These are phyloP conservation scores for Aegilops umbellulata DNA, from an alignment of 176 grass and related monocot genomes.

Conservation along the genomic window DNA sequence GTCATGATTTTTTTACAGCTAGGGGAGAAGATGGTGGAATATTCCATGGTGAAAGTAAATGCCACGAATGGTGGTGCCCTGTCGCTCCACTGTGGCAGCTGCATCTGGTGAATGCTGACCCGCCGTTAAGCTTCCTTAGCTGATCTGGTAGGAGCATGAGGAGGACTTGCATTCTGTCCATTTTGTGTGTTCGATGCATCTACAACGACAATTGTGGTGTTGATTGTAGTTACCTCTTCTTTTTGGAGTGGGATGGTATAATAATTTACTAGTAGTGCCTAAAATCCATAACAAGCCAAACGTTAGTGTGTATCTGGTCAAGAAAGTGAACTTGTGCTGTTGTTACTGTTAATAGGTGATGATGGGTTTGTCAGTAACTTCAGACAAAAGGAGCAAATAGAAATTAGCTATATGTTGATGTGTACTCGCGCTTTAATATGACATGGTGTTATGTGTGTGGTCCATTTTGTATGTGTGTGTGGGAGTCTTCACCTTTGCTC, in stretches of 20 bases:
- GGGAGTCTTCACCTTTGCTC: too few relatives aligned
- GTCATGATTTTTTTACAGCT: conserved; percentile 35
- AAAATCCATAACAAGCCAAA: too few relatives aligned
- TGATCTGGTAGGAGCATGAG: not conserved
- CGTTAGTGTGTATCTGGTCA: not conserved
- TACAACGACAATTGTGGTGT: not conserved
- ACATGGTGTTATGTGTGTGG: too few relatives aligned
- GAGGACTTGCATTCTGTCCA: not conserved
- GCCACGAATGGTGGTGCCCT: not conserved
- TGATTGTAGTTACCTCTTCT: not conserved
- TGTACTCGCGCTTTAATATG: too few relatives aligned
- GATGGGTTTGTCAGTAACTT: not conserved
- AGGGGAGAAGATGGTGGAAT: conserved; percentile 32
- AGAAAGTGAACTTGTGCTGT: not conserved
- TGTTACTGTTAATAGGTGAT: not conserved
- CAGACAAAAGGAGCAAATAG: too few relatives aligned
- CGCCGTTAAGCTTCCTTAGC: not conserved
- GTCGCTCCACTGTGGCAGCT: conserved; percentile 31
- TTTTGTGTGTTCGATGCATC: not conserved
- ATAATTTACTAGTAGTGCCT: not conserved
- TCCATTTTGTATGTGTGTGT: too few relatives aligned
- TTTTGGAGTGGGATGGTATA: not conserved
- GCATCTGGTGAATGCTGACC: conserved; percentile 38
- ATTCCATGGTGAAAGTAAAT: conserved; percentile 8
- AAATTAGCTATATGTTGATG: too few relatives aligned